A percentile compares a stretch with the other conserved stretches of the same genome.
Evolutionary conservation across 495 filamentous ascomycete species (phyloP).

Genomic region (Beverwykella pulmonaria): DNA sequence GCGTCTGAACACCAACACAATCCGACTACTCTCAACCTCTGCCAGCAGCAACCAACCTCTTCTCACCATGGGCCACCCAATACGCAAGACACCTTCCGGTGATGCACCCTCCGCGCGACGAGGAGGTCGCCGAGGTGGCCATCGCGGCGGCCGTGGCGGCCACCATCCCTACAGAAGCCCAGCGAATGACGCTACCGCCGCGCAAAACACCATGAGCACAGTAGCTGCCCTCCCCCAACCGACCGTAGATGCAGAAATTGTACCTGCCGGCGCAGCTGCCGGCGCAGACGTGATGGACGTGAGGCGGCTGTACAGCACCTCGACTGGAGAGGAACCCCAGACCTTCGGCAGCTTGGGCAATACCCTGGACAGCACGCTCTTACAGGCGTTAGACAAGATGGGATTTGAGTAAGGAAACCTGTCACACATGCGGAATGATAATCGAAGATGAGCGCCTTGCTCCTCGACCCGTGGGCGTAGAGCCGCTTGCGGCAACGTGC

Average conservation of each 20-base stretch:
- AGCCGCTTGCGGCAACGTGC: neutral
- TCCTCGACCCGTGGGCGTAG: neutral
- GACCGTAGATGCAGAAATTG: neutral
- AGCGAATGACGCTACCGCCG: neutral
- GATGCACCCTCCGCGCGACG: neutral
- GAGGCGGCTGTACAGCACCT: conserved; percentile 3
- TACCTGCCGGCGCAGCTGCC: neutral
- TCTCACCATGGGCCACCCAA: neutral
- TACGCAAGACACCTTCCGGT: neutral
- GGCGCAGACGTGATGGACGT: neutral
- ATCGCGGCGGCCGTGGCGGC: neutral
- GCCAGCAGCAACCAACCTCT: neutral
- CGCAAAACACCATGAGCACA: neutral
- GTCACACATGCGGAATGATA: neutral
- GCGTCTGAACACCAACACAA: neutral
- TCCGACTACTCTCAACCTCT: neutral
- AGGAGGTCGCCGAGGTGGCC: neutral
- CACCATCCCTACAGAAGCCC: neutral
- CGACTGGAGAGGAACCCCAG: conserved; percentile 21
- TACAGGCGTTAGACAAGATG: conserved; percentile 49
- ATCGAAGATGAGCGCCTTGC: neutral
- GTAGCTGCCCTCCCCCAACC: neutral
- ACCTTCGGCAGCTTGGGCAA: conserved; percentile 54
- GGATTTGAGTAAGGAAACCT: conserved; percentile 33
- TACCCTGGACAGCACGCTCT: conserved; percentile 52